These are phyloP conservation scores for Hydnomerulius pinastri DNA, from an alignment of 768 basidiomycete genomes.

Conservation along the genomic window DNA sequence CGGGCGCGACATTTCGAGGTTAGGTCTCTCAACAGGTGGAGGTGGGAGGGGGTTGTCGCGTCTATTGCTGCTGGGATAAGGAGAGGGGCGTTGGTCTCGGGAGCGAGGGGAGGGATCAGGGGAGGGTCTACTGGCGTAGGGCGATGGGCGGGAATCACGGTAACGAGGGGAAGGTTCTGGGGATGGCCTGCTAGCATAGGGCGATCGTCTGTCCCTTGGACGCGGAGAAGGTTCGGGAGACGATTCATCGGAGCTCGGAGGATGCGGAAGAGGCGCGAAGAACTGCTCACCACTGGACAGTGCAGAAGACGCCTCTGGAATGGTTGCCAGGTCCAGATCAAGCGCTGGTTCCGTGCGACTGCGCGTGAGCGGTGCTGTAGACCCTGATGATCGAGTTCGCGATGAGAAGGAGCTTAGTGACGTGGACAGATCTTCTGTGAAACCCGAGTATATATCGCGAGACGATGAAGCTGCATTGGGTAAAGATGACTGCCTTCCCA, in stretches of 20 bases:
- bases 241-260: slow-evolving; percentile 17
- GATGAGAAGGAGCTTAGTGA: slow-evolving; percentile 21
- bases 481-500: slow-evolving; percentile 27
- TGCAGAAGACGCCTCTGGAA: slow-evolving; percentile 24
- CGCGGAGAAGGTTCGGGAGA: slow-evolving; percentile 31
- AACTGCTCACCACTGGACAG: slow-evolving; percentile 28
- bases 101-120: neutral
- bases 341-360: slow-evolving; percentile 33
- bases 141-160: slow-evolving; percentile 22
- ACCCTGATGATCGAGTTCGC: slow-evolving; percentile 12
- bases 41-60: slow-evolving; percentile 32
- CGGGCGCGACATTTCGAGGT: slow-evolving; percentile 25
- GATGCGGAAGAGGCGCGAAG: slow-evolving; percentile 24
- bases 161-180: slow-evolving; percentile 32
- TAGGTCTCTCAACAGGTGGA: slow-evolving; percentile 28
- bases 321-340: slow-evolving; percentile 23
- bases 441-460: slow-evolving; percentile 19
- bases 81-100: slow-evolving; percentile 2
- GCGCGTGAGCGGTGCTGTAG: slow-evolving; percentile 16
- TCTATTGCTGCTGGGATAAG: slow-evolving; percentile 6
- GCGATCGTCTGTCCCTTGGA: slow-evolving; percentile 26
- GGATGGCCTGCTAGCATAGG: slow-evolving; percentile 17
- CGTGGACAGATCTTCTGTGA: slow-evolving; percentile 29
- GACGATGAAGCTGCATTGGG: slow-evolving; percentile 24
- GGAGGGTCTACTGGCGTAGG: slow-evolving; percentile 15